These are phyloP conservation scores for Alternaria sp. DNA, from an alignment of 2,329 filamentous ascomycete species.

Conservation along the genomic window DNA sequence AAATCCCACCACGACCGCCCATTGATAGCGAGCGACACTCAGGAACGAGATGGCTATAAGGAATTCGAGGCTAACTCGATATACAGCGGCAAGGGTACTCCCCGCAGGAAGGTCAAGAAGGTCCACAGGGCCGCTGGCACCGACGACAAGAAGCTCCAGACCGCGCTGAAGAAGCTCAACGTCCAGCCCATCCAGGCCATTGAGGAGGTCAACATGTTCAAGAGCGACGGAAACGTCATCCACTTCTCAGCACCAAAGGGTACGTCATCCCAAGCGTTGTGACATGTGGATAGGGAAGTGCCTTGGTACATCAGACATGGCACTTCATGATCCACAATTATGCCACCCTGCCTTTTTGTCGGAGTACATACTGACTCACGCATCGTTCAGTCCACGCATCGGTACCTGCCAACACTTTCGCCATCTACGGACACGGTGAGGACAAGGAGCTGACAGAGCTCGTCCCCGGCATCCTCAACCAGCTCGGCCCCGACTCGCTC, in stretches of 20 bases:
- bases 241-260: constrained; percentile 98
- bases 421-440: constrained; percentile 98
- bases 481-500: constrained; percentile 97
- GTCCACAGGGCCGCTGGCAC: constrained; percentile 88
- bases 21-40: neutral
- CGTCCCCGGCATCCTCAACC: constrained; percentile 98
- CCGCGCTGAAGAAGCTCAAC: constrained; percentile 98
- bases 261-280: constrained; percentile 54
- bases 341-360: neutral
- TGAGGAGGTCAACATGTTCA: constrained; percentile 99
- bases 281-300: neutral
- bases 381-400: constrained; percentile 81
- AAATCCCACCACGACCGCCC: constrained; percentile 4
- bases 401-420: constrained; percentile 98
- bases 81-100: constrained; percentile 91
- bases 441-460: constrained; percentile 99
- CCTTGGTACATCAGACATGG: neutral
- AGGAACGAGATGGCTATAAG: neutral
- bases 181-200: constrained; percentile 99
- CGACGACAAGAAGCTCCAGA: constrained; percentile 99
- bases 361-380: constrained; percentile 14
- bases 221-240: constrained; percentile 99
- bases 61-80: constrained; percentile 32
- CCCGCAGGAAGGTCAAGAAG: constrained; percentile 98
- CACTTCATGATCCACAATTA: neutral